Evolutionary conservation across 176 grass and related monocot species (phyloP), one percentile per base, ranked within the genome.

Genomic region (Carex myosuroides): DNA sequence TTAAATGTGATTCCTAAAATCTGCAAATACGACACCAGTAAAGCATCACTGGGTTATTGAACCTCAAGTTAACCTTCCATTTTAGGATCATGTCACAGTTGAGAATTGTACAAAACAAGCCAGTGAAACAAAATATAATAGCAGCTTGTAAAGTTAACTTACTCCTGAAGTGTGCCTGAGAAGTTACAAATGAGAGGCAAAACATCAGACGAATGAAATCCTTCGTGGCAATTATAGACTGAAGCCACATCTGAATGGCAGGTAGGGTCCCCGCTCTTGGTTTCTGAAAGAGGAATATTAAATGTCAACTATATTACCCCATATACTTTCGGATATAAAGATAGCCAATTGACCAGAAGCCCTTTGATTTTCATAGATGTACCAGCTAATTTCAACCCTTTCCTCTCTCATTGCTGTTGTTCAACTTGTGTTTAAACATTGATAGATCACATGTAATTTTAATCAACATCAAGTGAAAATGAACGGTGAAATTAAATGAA

Each of bases 131-230:
- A 78, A 57, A 33, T 77, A 55, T 3, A 78, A 55, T 56, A n/a
- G 46, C 54, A 65, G 60, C 64, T 0, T 24, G 50, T 3, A 85
- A 86, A 42, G 54, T 33, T 20, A 59, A 30, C 89, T 88, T 90
- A 98, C 95, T 53, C 85, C 88, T 93, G 53, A 90, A 98, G 64
- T 92, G 92, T 53, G 92, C 67, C 1, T 91, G 94, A 84, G 93
- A 91, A 48, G 91, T 91, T 79, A 98, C 81, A 89, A 98, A 83
- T 83, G 87, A 87, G 82, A 95, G 83, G 69, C 91, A 90, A 80
- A 93, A 98, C 85, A 95, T 91, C 81, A 98, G 88, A 90, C 87
- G 92, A 85, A 95, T 86, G 87, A 95, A 98, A 87, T 98, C 92
- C 83, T 91, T 98, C 17, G 91, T 84, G 70, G 86, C 86, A 83